Percentiles rank a stretch among this genome's conserved stretches.
These are phyloP conservation scores for Metschnikowia dekortorum DNA, from an alignment of 805 yeast genomes.

Conservation along the genomic window DNA sequence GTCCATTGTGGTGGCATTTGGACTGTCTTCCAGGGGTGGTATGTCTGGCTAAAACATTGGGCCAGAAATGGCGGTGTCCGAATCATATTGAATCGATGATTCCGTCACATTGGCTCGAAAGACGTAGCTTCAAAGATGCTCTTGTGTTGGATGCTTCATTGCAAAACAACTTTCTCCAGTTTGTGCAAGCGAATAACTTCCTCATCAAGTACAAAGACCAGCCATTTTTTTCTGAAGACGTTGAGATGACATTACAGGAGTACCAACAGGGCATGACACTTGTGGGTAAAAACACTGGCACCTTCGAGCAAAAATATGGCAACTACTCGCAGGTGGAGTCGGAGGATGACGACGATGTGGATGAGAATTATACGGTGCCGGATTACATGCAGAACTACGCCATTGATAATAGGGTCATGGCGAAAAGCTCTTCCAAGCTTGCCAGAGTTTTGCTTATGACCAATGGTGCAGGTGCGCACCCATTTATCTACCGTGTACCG, in stretches of 20 bases:
- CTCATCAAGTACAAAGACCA: constrained; percentile 33
- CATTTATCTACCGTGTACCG: constrained; percentile 59
- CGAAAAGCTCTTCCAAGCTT: constrained; percentile 17
- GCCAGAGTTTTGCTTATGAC: constrained; percentile 14
- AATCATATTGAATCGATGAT: constrained; percentile 61
- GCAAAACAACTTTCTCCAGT: constrained; percentile 29
- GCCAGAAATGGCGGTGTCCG: constrained; percentile 88
- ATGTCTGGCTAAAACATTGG: constrained; percentile 65
- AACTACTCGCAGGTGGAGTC: constrained; percentile 34
- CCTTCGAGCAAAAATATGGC: constrained; percentile 13
- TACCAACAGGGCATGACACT: constrained; percentile 28
- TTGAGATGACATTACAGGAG: constrained; percentile 24
- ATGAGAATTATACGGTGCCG: constrained; percentile 30
- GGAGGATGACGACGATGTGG: constrained; percentile 19
- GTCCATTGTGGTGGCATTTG: constrained; percentile 80
- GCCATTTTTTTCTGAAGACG: constrained; percentile 21
- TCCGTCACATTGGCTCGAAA: constrained; percentile 32
- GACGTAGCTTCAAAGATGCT: constrained; percentile 50
- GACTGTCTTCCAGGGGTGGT: constrained; percentile 82
- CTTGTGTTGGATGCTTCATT: constrained; percentile 49
- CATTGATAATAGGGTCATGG: constrained; percentile 32
- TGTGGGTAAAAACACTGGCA: constrained; percentile 9
- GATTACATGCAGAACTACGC: constrained; percentile 31
- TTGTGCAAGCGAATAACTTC: constrained; percentile 27
- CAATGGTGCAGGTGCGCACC: constrained; percentile 22